These are phyloP conservation scores for Puccinia polysora DNA, from an alignment of 1,284 basidiomycete species.

Conservation along the genomic window DNA sequence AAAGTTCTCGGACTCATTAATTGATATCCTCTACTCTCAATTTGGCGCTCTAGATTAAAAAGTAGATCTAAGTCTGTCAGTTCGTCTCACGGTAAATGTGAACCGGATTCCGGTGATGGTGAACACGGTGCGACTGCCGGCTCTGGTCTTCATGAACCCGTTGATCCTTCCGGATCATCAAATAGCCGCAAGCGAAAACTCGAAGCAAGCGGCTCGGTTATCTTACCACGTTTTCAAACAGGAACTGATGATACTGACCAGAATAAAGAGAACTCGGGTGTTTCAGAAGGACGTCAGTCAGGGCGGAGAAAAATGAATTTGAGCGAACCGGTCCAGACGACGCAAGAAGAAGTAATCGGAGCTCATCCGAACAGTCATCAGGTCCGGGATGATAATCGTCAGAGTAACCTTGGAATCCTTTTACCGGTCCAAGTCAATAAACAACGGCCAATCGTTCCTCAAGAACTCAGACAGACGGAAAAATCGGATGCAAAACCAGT, in stretches of 20 bases:
- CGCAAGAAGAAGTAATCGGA: neutral
- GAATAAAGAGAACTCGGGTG: neutral
- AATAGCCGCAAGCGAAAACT: slow-evolving; percentile 14
- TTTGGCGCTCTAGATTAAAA: slow-evolving; percentile 20
- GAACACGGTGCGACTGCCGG: neutral
- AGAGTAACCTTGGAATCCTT: neutral
- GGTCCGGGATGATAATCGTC: neutral
- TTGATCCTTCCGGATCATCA: neutral
- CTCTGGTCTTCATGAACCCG: neutral
- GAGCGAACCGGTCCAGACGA: neutral
- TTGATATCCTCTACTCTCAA: too few species aligned
- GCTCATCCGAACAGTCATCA: neutral
- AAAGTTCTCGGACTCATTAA: too few species aligned
- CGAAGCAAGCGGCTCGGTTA: neutral
- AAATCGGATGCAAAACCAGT: neutral
- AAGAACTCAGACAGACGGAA: neutral
- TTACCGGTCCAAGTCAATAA: neutral
- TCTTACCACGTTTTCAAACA: neutral
- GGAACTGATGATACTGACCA: too few species aligned
- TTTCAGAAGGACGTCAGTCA: neutral
- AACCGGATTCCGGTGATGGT: neutral
- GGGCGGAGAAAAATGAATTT: neutral
- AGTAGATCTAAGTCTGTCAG: neutral
- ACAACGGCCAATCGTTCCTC: neutral
- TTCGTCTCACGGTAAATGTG: neutral